phyloP scores from a whole-genome alignment of 176 grass and related monocot species.

The Aechmea fasciata region DNA sequence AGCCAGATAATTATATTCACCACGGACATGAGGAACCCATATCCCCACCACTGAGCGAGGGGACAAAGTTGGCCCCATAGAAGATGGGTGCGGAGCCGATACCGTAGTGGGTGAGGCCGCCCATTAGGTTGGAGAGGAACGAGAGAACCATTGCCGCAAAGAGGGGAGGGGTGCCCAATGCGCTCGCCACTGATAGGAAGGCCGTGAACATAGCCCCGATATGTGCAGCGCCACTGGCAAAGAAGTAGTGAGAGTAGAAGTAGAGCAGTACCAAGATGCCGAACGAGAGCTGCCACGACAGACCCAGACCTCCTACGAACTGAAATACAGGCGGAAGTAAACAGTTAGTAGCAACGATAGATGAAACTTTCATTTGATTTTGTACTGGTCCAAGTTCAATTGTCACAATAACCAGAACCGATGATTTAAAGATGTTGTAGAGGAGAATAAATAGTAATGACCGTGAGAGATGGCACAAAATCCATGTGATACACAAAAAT shows the following conservation, averaged over 20 bases:
- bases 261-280: conserved; percentile 81
- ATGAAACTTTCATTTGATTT: background rate
- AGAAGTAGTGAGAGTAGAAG: conserved; percentile 99
- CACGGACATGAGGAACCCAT: conserved; percentile 69
- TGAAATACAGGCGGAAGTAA: conserved; percentile 17
- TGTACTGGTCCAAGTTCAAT: background rate
- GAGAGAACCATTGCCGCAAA: conserved; percentile 77
- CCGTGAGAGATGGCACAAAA: too few species aligned
- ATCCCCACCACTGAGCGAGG: conserved; percentile 83
- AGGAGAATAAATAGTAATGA: too few species aligned
- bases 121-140: conserved; percentile 96
- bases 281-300: conserved; percentile 88
- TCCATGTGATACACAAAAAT: too few species aligned
- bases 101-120: conserved; percentile 84
- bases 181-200: conserved; percentile 78
- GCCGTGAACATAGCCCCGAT: conserved; percentile 97
- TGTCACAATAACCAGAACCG: background rate
- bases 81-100: conserved; percentile 92
- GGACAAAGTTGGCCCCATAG: conserved; percentile 80
- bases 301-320: conserved; percentile 89
- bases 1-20: conserved; percentile 96
- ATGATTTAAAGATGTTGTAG: background rate
- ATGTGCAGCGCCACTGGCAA: conserved; percentile 92
- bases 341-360: background rate
- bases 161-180: conserved; percentile 69